Evolutionary conservation across 2,329 filamentous ascomycete species (phyloP).

Genomic region (Stemphylium beticola): DNA sequence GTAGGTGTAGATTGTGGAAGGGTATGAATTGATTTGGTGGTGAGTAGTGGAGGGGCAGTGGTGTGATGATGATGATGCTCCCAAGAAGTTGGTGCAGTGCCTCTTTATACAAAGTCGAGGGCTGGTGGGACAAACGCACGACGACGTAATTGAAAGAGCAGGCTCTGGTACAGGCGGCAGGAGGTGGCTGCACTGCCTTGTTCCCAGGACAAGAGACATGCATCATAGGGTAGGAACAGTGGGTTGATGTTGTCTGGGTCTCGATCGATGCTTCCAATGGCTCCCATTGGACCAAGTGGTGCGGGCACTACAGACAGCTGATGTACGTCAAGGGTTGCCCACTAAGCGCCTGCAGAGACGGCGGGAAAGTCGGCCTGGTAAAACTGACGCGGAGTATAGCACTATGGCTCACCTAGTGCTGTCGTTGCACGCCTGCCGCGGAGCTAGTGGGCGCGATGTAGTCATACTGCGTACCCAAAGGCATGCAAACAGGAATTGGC

Average conservation of each 20-base stretch:
- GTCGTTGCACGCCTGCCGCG: slow-evolving; percentile 11
- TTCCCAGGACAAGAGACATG: background rate
- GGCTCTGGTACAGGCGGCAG: slow-evolving; percentile 1
- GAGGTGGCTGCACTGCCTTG: background rate
- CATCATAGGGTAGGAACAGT: slow-evolving; percentile 8
- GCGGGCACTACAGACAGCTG: slow-evolving; percentile 4
- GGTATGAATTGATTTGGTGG: slow-evolving; percentile 1
- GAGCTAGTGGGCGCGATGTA: slow-evolving; percentile 9
- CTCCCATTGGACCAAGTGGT: slow-evolving; percentile 7
- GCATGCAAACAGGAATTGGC: slow-evolving; percentile 9
- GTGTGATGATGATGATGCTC: slow-evolving; percentile 22
- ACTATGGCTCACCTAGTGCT: slow-evolving; percentile 13
- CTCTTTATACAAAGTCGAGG: slow-evolving; percentile 27
- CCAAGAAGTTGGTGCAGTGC: slow-evolving; percentile 9
- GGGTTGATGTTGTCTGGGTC: slow-evolving; percentile 5
- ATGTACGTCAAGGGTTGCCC: slow-evolving; percentile 24
- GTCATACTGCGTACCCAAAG: slow-evolving; percentile 8
- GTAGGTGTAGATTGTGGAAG: slow-evolving; percentile 3
- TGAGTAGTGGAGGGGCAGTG: slow-evolving; percentile 7
- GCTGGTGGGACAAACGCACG: slow-evolving; percentile 14
- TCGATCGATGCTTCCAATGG: slow-evolving; percentile 10
- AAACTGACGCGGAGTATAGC: slow-evolving; percentile 21
- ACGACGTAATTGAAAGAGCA: slow-evolving; percentile 34
- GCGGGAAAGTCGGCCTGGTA: slow-evolving; percentile 17
- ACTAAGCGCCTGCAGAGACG: slow-evolving; percentile 15